Base-by-base conservation (phyloP, 805 yeast species). In the Hanseniaspora lachancei region DNA sequence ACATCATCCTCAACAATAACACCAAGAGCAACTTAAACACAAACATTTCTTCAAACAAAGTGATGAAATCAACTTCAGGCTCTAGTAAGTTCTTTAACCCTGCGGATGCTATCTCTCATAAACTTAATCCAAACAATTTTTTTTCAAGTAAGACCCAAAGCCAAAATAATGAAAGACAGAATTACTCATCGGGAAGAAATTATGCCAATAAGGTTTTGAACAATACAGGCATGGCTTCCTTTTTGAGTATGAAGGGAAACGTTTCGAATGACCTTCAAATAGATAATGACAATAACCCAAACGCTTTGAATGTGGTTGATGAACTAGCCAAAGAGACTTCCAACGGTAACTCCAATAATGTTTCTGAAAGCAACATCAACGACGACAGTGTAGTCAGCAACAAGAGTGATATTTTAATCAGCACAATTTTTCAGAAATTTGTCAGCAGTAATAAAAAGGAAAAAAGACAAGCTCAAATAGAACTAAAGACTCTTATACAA, bases 401-500 rank as follows among this genome's bases (percentile, higher is more conserved):
- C 23, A 46, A 46, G 35, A 46, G 49, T 34, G 70, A 53, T 46
- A 24, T 38, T 16, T 24, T 72, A 3, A 67, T 73, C 15, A 67
- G 68, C 52, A 61, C 64, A 41, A 72, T 72, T 18, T 72, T 73
- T 57, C 65, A 64, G 52, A 68, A 68, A 41, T 61, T 73, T 52
- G 68, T 69, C 58, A 70, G 74, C 53, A 60, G 68, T 9, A 62
- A 62, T 38, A 60, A 66, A 2, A 66, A 66, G 12, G 74, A 71
- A 47, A 65, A 74, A 40, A 52, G 63, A 6, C 66, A 68, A 18
- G 86, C 89, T 7, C 91, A 95, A 0, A 71, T 72, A 21, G 93
- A 86, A 61, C 73, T 91, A 54, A 74, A 84, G 48, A 78, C 77
- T 36, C 83, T 86, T 60, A 74, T 91, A 55, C 77, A 81, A 6